A percentile compares a stretch with the other conserved stretches of the same genome.
phyloP scores from a whole-genome alignment of 2,329 filamentous ascomycete genomes.

The Lomentospora prolificans region DNA sequence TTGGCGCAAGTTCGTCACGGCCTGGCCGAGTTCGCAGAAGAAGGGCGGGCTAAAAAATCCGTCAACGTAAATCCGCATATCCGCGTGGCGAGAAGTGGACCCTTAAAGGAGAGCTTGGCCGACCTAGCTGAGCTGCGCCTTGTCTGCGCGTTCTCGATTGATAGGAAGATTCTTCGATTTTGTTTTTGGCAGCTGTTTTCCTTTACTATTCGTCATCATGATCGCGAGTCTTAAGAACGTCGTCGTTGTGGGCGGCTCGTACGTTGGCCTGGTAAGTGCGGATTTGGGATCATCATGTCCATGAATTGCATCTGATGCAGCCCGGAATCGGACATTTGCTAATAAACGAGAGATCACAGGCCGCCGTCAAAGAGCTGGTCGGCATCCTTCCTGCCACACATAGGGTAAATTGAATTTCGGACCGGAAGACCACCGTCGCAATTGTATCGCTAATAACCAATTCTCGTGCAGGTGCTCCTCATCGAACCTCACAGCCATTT shows the following conservation, averaged over 20 bases:
- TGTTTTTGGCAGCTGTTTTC: not conserved
- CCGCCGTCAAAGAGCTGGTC: not conserved
- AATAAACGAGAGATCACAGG: not conserved
- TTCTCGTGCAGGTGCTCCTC: conserved; percentile 30
- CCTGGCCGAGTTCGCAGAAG: not conserved
- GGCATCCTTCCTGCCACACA: not conserved
- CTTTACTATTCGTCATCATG: not conserved
- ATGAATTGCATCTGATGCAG: no score
- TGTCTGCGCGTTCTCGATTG: not conserved
- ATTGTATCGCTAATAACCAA: not conserved
- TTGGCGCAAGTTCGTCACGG: not conserved
- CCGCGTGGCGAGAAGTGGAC: not conserved
- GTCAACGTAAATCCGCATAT: not conserved
- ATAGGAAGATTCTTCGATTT: not conserved
- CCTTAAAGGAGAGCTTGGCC: not conserved
- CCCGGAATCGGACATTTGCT: no score
- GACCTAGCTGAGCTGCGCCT: not conserved
- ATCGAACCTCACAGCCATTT: conserved; percentile 51
- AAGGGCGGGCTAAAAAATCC: conserved; percentile 8
- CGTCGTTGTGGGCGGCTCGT: conserved; percentile 7
- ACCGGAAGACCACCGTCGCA: no score
- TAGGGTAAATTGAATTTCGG: not conserved
- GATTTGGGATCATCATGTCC: no score
- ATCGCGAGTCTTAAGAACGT: conserved; percentile 7
- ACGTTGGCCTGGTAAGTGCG: conserved; percentile 4